These are phyloP conservation scores for Alternaria hordeiaustralica DNA, from an alignment of 2,329 filamentous ascomycete genomes.

Conservation along the genomic window DNA sequence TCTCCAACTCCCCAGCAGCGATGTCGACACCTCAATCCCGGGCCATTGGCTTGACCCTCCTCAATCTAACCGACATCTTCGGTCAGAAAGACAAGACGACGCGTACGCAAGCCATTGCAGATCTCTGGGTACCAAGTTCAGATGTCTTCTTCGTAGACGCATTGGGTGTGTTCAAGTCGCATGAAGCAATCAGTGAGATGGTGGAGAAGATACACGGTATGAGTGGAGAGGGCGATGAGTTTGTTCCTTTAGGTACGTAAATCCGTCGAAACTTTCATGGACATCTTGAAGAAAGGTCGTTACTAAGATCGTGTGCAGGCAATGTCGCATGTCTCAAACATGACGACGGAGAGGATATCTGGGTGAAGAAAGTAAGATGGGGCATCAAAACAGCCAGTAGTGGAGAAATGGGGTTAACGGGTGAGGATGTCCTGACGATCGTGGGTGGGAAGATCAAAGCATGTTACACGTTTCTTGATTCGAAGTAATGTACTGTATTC, in stretches of 20 bases:
- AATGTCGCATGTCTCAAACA: conserved; percentile 5
- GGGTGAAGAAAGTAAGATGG: conserved; percentile 15
- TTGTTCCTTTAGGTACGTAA: neutral
- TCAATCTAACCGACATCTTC: conserved; percentile 10
- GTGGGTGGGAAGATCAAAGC: conserved; percentile 10
- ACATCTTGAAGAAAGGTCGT: too few relatives aligned
- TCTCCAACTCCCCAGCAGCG: neutral
- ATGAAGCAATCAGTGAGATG: neutral
- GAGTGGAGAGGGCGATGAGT: neutral
- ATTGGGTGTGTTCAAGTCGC: neutral
- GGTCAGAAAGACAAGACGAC: conserved; percentile 1
- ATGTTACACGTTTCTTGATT: conserved; percentile 18
- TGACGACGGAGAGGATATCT: conserved; percentile 5
- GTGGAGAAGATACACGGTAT: neutral
- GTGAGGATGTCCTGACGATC: conserved; percentile 18
- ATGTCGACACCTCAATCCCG: neutral
- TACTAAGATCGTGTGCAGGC: neutral
- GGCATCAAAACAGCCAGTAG: conserved; percentile 2
- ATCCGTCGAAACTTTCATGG: too few relatives aligned
- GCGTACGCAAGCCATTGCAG: neutral
- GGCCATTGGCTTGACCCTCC: conserved; percentile 1
- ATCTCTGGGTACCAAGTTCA: neutral
- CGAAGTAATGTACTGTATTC: neutral
- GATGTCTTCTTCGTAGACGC: neutral
- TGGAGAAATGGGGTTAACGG: conserved; percentile 2